A percentile compares a stretch with the other conserved stretches of the same genome.
These are phyloP conservation scores for Yamagishiella unicocca DNA, from an alignment of 139 green algal species.

Conservation along the genomic window DNA sequence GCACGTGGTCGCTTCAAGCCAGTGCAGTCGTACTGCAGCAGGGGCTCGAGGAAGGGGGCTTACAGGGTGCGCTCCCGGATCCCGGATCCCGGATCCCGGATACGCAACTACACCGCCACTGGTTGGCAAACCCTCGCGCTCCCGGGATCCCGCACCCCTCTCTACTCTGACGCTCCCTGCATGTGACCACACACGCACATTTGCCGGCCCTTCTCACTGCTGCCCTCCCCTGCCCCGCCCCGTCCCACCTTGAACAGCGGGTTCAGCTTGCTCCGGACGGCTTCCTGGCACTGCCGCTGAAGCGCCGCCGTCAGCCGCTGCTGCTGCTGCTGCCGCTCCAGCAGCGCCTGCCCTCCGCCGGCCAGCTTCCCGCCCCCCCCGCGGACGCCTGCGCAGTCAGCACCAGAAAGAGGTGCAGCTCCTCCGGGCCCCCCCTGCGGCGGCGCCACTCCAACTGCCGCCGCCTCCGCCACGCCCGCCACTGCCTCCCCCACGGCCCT, in stretches of 20 bases:
- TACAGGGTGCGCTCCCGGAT: too few relatives aligned
- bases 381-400: too few relatives aligned
- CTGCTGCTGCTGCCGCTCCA: not conserved
- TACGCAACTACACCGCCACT: too few relatives aligned
- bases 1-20: too few relatives aligned
- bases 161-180: not conserved
- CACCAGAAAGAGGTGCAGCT: slow-evolving; percentile 88
- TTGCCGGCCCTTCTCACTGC: not conserved
- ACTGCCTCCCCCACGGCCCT: slow-evolving; percentile 68
- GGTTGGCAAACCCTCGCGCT: not conserved
- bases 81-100: too few relatives aligned
- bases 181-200: not conserved
- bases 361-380: too few relatives aligned
- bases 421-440: slow-evolving; percentile 87
- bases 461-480: slow-evolving; percentile 58
- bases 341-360: too few relatives aligned
- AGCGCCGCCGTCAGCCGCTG: slow-evolving; percentile 33
- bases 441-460: slow-evolving; percentile 83
- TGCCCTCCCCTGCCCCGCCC: not conserved
- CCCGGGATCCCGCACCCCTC: not conserved
- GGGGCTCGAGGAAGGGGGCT: too few relatives aligned
- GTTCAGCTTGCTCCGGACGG: slow-evolving; percentile 74
- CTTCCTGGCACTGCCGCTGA: slow-evolving; percentile 68
- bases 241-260: slow-evolving; percentile 91
- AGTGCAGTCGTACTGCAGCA: too few relatives aligned